Evolutionary conservation across 257 asterid species (phyloP).

Genomic region (Solanum lycopersicoides): DNA sequence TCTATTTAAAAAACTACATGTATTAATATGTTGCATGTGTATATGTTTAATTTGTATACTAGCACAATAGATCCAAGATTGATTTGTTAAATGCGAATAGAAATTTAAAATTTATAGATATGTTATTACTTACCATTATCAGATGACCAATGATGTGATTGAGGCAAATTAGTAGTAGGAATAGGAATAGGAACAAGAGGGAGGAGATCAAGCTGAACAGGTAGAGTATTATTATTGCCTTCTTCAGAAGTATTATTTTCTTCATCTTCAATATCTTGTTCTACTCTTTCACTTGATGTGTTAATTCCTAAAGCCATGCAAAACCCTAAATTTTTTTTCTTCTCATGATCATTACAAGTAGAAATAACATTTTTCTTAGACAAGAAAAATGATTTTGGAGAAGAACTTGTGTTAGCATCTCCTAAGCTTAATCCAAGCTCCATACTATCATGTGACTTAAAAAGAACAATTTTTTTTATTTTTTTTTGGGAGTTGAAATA

Average conservation of each 20-base stretch:
- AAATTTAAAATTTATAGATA: neutral
- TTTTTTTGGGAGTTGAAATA: neutral
- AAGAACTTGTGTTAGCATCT: neutral
- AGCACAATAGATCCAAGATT: neutral
- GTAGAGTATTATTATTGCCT: neutral
- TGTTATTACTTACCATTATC: constrained; percentile 33
- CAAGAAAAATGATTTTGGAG: neutral
- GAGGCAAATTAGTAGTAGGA: constrained; percentile 15
- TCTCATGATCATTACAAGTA: neutral
- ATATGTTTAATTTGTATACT: neutral
- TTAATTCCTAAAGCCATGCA: neutral
- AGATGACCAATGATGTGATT: constrained; percentile 45
- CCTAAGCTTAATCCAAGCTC: constrained; percentile 10
- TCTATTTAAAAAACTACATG: neutral
- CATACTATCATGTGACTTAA: neutral
- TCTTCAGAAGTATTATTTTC: neutral
- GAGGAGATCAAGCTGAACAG: constrained; percentile 4
- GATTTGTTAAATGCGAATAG: neutral
- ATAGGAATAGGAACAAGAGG: neutral
- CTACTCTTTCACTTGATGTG: neutral
- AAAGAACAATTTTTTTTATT: no score
- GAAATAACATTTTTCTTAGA: neutral
- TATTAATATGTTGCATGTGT: no score
- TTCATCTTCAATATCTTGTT: neutral
- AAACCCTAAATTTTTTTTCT: neutral